Evolutionary conservation across 768 basidiomycete species (phyloP).

Genomic region (Scleroderma bovista): DNA sequence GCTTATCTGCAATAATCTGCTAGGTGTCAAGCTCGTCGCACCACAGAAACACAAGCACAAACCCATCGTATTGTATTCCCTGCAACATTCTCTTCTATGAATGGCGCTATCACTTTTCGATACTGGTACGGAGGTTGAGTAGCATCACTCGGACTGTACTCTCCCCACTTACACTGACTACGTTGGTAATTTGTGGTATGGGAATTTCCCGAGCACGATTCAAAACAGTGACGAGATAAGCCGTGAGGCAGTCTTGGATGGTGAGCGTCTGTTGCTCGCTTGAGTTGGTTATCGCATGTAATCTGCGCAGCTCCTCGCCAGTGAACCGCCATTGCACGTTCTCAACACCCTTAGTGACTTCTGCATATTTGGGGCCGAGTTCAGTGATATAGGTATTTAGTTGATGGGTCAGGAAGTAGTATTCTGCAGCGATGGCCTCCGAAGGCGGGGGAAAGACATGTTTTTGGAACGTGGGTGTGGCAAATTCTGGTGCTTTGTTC

Average conservation of each 20-base stretch:
- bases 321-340: conserved; percentile 13
- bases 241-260: conserved; percentile 27
- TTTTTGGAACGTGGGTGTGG: conserved; percentile 22
- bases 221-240: conserved; percentile 20
- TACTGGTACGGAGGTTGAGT: too few relatives aligned
- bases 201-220: conserved; percentile 9
- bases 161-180: conserved; percentile 11
- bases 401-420: conserved; percentile 2
- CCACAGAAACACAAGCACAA: too few relatives aligned
- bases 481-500: conserved; percentile 3
- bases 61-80: too few relatives aligned
- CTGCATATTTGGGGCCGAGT: neutral
- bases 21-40: too few relatives aligned
- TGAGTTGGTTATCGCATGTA: conserved; percentile 1
- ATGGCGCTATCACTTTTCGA: too few relatives aligned
- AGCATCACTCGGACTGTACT: too few relatives aligned
- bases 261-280: conserved; percentile 9
- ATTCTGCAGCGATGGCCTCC: conserved; percentile 7
- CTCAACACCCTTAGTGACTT: conserved; percentile 7
- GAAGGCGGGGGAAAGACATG: conserved; percentile 15
- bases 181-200: conserved; percentile 22
- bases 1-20: neutral
- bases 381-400: too few relatives aligned
- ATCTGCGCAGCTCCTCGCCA: too few relatives aligned
- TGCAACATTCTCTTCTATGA: too few relatives aligned